These are phyloP conservation scores for Pelagomonas calceolata DNA, from an alignment of 108 stramenopile genomes.

Conservation along the genomic window DNA sequence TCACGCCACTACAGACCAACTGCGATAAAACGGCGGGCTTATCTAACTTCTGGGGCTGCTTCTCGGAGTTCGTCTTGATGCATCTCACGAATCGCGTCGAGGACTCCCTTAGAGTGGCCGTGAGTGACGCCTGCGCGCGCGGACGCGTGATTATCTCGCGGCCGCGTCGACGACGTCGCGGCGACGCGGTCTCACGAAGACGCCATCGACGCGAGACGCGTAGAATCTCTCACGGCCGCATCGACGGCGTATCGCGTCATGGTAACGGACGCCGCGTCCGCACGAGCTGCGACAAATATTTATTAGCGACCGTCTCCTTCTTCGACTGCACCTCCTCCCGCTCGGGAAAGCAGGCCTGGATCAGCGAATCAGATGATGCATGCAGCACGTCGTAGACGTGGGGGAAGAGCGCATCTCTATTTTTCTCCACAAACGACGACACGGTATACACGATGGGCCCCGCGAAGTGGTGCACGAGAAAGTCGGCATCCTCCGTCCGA, in stretches of 20 bases:
- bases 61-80: slow-evolving; percentile 40
- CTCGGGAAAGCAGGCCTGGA: background rate
- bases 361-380: background rate
- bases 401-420: slow-evolving; percentile 61
- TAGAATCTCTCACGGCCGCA: no score
- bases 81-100: slow-evolving; percentile 27
- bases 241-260: no score
- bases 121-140: no score
- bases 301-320: slow-evolving; percentile 50
- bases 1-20: slow-evolving; percentile 15
- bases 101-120: slow-evolving; percentile 2
- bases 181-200: no score
- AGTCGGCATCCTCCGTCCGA: slow-evolving; percentile 23
- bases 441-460: slow-evolving; percentile 78
- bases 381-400: slow-evolving; percentile 7
- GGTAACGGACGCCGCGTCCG: background rate
- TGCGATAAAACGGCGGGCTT: slow-evolving; percentile 8
- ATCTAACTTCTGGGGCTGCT: slow-evolving; percentile 34
- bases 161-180: no score
- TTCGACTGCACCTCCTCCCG: background rate
- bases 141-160: no score
- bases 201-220: no score
- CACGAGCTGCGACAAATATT: slow-evolving; percentile 10
- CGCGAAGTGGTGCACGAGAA: slow-evolving; percentile 88
- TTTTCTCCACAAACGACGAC: slow-evolving; percentile 67